Evolutionary conservation across 768 basidiomycete species (phyloP), one percentile per base, ranked within the genome.

Genomic region (Aureoboletus auriporus): DNA sequence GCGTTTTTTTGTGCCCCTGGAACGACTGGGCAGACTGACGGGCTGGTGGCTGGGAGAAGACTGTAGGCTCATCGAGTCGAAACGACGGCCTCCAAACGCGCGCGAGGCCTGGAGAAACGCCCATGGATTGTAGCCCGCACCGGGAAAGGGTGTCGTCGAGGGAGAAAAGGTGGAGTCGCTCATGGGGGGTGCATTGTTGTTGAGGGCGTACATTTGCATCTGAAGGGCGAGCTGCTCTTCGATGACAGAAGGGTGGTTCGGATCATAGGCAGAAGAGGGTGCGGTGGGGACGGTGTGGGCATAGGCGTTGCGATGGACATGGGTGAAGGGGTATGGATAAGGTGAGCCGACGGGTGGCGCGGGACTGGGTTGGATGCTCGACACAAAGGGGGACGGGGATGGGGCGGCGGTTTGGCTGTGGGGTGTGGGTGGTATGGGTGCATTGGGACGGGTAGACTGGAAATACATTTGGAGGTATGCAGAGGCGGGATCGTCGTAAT

Each of bases 81-180:
- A 76, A 5, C 71, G 70, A 44, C 64, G 57, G 38, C 73, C 69
- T 1, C 75, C 73, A 43, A 76, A 69, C 20, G 73, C 74, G 46
- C 76, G 62, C 39, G 73, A 77, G 33, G 76, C 77, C 53, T 86
- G 84, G 46, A 82, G 64, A 62, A 78, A 80, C n/a, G 84, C 77
- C 85, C 85, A 89, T 1, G 84, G 84, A 47, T 84, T 81, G 64
- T 82, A 89, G 13, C 72, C 69, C 0, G 75, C 71, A 10, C 72
- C 75, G 16, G 79, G 84, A 71, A 82, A 89, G 0, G 89, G 89
- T 29, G 87, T 87, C 27, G 81, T 68, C 1, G 86, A 79, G 5
- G 87, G 88, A 0, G 86, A 88, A 56, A 89, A 80, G 0, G 86
- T 87, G 23, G 87, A 86, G 54, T 89, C 87, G 5, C 79, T 77